These are phyloP conservation scores for Sporobolomyces roseus DNA, from an alignment of 768 basidiomycete species.

Conservation along the genomic window DNA sequence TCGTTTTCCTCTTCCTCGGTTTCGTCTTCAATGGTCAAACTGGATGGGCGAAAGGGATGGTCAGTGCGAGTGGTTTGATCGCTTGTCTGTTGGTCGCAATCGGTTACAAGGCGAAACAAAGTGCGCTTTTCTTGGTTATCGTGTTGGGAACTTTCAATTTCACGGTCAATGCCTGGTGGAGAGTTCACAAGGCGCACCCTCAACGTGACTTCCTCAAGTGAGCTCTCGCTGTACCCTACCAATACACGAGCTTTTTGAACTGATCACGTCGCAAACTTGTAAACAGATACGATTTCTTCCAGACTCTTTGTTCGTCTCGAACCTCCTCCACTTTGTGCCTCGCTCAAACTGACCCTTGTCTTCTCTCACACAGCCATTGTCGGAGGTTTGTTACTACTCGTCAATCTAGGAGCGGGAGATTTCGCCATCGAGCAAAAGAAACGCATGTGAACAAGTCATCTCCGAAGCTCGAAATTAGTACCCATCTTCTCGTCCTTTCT, in stretches of 20 bases:
- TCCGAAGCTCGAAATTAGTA: too few species aligned
- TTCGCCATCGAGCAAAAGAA: conserved; percentile 99
- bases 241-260: neutral
- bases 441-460: conserved; percentile 46
- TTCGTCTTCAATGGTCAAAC: conserved; percentile 59
- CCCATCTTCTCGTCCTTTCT: too few species aligned
- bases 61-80: conserved; percentile 81
- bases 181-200: conserved; percentile 82
- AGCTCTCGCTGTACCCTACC: conserved; percentile 48
- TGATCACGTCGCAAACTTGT: neutral
- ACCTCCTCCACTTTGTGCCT: neutral
- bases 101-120: conserved; percentile 99
- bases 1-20: conserved; percentile 98
- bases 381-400: conserved; percentile 90
- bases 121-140: conserved; percentile 88
- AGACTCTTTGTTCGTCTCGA: conserved; percentile 68
- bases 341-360: neutral
- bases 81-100: conserved; percentile 95
- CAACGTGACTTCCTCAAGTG: conserved; percentile 97
- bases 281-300: conserved; percentile 94
- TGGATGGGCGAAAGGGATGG: conserved; percentile 51
- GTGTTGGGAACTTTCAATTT: conserved; percentile 84
- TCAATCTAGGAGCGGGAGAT: conserved; percentile 98
- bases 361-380: conserved; percentile 66
- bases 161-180: conserved; percentile 88